Base-by-base conservation (phyloP, 1,139 yeast species). In the Diutina pseudorugosa region DNA sequence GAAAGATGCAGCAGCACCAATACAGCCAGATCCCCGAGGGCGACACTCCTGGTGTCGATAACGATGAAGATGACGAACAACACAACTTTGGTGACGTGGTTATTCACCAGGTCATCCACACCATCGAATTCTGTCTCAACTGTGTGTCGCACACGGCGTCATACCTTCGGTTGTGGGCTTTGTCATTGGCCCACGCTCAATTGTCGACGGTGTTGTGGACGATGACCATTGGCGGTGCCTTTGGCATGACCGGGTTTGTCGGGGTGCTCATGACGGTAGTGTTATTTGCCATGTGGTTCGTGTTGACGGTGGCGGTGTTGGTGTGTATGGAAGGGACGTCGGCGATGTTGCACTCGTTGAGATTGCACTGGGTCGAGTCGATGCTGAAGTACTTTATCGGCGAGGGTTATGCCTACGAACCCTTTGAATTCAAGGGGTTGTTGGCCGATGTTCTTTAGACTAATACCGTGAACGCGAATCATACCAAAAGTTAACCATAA, bases 101-200 rank as follows among this genome's bases (percentile, higher is more conserved):
- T 77, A 93, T 94, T 58, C 98, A 94, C 67, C 99, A 94, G 70
- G 97, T 93, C 42, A 94, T 94, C 61, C 98, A 93, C 66, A 94
- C 99, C 1, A 94, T 94, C 69, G 99, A 94, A 72, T 94, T 94
- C 67, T 94, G 99, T 65, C 77, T 94, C 62, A 93, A 93, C 68
- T 89, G 98, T 72, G 96, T 94, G 47, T 89, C 97, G 18, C 99
- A 94, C 65, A 94, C 98, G 0, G 99, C 99, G 0, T 93, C 98
- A 0, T 94, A 94, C 63, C 78, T 93, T 59, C 84, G 98, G 65
- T 73, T 93, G 54, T 48, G 42, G 42, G 41, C 50, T 5, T 30
- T 33, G 7, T 47, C 42, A 23, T 33, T 33, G 18, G 42, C 50
- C 19, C 50, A 47, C 21, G 41, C 42, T 19, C 50, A 33, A 19